Percentiles rank a stretch among this genome's conserved stretches.
Evolutionary conservation across 2,329 filamentous ascomycete species (phyloP).

Genomic region (Biscogniauxia marginata): DNA sequence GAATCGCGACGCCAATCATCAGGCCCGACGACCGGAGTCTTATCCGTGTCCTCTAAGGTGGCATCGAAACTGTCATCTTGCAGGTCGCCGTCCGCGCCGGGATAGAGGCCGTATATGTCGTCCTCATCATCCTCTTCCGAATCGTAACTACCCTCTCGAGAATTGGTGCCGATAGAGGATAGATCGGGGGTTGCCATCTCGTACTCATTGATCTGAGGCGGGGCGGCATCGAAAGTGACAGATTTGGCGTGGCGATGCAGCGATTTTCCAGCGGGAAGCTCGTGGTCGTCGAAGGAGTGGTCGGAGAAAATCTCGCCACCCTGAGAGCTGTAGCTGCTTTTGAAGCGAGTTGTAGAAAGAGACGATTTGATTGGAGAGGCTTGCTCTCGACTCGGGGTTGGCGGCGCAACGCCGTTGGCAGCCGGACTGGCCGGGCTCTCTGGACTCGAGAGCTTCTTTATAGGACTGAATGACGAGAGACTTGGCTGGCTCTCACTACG

Average conservation of each 20-base stretch:
- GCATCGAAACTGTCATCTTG: conserved; percentile 92
- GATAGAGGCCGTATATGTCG: conserved; percentile 56
- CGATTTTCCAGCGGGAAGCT: conserved; percentile 63
- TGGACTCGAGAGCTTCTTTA: conserved; percentile 39
- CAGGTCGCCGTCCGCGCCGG: conserved; percentile 56
- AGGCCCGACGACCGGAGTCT: conserved; percentile 95
- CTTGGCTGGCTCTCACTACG: conserved; percentile 59
- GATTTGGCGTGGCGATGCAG: conserved; percentile 89
- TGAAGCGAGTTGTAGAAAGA: conserved; percentile 66
- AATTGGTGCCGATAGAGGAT: conserved; percentile 87
- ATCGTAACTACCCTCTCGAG: conserved; percentile 90
- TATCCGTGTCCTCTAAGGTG: conserved; percentile 91
- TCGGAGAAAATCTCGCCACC: conserved; percentile 68
- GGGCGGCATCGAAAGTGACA: conserved; percentile 92
- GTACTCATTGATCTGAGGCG: conserved; percentile 94
- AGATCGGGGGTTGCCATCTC: conserved; percentile 96
- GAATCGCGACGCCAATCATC: conserved; percentile 89
- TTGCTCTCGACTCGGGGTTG: conserved; percentile 66
- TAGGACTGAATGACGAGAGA: conserved; percentile 57
- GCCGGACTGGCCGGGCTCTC: conserved; percentile 17
- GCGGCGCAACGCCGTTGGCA: conserved; percentile 31
- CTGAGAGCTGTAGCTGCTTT: conserved; percentile 68
- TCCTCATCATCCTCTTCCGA: conserved; percentile 76
- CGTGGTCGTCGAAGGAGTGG: conserved; percentile 54
- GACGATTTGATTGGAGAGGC: conserved; percentile 87